Percentiles rank a stretch among this genome's conserved stretches.
phyloP scores from a whole-genome alignment of 805 yeast genomes.

The Metschnikowia cerradonensis region DNA sequence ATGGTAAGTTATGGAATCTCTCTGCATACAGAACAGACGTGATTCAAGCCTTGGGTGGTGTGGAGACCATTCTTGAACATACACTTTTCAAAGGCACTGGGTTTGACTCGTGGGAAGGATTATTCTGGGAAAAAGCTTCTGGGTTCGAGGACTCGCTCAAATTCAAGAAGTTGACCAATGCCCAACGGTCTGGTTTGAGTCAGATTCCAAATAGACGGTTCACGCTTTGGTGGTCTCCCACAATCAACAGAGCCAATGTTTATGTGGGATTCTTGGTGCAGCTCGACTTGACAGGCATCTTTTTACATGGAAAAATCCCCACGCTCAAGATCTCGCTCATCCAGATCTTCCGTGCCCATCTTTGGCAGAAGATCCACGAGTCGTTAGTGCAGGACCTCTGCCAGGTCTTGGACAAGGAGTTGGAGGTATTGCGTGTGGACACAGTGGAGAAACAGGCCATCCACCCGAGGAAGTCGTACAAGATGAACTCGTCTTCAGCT shows the following conservation, averaged over 20 bases:
- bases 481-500: conserved; percentile 94
- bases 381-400: conserved; percentile 89
- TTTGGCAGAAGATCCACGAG: conserved; percentile 99
- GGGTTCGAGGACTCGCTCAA: conserved; percentile 97
- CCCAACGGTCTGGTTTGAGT: conserved; percentile 94
- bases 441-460: conserved; percentile 85
- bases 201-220: conserved; percentile 97
- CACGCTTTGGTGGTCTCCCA: conserved; percentile 99
- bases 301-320: conserved; percentile 96
- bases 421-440: conserved; percentile 79
- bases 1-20: conserved; percentile 93
- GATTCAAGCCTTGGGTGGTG: conserved; percentile 95
- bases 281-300: conserved; percentile 92
- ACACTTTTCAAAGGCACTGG: conserved; percentile 96
- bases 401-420: conserved; percentile 84
- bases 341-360: conserved; percentile 94
- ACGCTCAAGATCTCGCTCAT: conserved; percentile 91
- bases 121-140: conserved; percentile 97
- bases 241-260: conserved; percentile 95
- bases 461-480: conserved; percentile 95
- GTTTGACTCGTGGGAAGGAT: conserved; percentile 96
- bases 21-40: conserved; percentile 93
- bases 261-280: conserved; percentile 97
- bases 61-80: conserved; percentile 92
- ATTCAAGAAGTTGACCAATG: conserved; percentile 91